Base-by-base conservation (phyloP, 371 early-diverging fungal species). In the Syncephalastrum contaminatum region DNA sequence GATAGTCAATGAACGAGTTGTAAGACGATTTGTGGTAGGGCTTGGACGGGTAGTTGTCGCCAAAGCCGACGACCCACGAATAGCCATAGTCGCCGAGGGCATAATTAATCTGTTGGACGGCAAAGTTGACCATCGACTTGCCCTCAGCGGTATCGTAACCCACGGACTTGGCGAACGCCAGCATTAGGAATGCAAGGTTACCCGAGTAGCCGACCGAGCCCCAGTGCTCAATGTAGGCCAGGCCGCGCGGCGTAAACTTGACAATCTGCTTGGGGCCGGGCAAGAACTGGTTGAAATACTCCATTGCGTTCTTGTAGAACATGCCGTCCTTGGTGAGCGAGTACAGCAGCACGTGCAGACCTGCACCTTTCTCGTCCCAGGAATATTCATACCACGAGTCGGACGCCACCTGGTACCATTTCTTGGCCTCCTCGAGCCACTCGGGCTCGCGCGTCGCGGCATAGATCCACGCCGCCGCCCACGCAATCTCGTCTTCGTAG, bases 11-110 rank as follows among this genome's bases (percentile, higher is more conserved):
- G 59, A 71, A 79, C 4, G 78, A 66, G 43, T 83, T 83, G 66
- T 83, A 83, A 0, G 77, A 77, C 2, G 75, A 68, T 48, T 80
- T 83, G 57, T 83, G 84, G 53, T 81, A 81, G 4, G 82, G 84
- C 41, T 69, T 75, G 15, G 53, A 51, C 1, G 84, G 84, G 19
- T 69, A 80, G 22, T 80, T 75, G 14, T 73, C 72, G 8, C 82
- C 82, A 66, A 83, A 81, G 0, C 84, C 84, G 20, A 78, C 77
- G 2, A 83, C 74, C 77, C 79, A 83, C 16, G 74, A 71, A 43
- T 77, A 77, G 7, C 82, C 82, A 52, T 75, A 76, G 25, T 81
- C 82, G n/a, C 84, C 84, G 1, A 81, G 61, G 1, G 81, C 79
- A 62, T 83, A 83, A 42, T 83, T 83, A 60, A 78, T 77, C 58